Conservation (phyloP, 306 rosid species). For the Rosa persica region DNA sequence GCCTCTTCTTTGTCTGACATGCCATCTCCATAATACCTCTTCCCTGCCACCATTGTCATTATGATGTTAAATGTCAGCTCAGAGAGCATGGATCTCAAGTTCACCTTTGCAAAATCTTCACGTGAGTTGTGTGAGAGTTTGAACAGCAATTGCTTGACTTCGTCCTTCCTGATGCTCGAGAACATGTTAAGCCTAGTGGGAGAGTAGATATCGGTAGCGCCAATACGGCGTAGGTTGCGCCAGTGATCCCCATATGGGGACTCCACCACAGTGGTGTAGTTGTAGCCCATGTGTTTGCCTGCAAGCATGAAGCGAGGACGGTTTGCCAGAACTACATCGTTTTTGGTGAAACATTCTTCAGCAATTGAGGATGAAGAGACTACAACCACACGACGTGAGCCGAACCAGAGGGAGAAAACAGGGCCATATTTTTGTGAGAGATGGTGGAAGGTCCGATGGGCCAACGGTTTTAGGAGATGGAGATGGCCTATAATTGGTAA, state of each 20-base stretch:
- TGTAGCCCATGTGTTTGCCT: slow-evolving; percentile 43
- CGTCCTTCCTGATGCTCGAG: slow-evolving; percentile 36
- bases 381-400: slow-evolving; percentile 31
- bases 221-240: slow-evolving; percentile 73
- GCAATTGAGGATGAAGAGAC: slow-evolving; percentile 47
- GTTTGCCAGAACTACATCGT: slow-evolving; percentile 55
- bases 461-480: slow-evolving; percentile 40
- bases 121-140: slow-evolving; percentile 23
- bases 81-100: slow-evolving; percentile 32
- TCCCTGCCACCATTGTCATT: slow-evolving; percentile 69
- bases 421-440: slow-evolving; percentile 51
- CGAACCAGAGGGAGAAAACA: slow-evolving; percentile 29
- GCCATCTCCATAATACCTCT: slow-evolving; percentile 49
- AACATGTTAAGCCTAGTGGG: slow-evolving; percentile 34
- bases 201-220: slow-evolving; percentile 60
- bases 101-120: slow-evolving; percentile 33
- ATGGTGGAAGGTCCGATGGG: slow-evolving; percentile 29
- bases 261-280: slow-evolving; percentile 28
- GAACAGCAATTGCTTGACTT: slow-evolving; percentile 32
- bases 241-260: slow-evolving; percentile 71
- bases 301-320: slow-evolving; percentile 23
- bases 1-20: slow-evolving; percentile 38
- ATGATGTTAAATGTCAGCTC: slow-evolving; percentile 57
- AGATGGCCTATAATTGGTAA: slow-evolving; percentile 64
- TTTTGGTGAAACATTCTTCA: slow-evolving; percentile 69